These are phyloP conservation scores for Vaccinium darrowii DNA, from an alignment of 148 eudicot genomes.

Conservation along the genomic window DNA sequence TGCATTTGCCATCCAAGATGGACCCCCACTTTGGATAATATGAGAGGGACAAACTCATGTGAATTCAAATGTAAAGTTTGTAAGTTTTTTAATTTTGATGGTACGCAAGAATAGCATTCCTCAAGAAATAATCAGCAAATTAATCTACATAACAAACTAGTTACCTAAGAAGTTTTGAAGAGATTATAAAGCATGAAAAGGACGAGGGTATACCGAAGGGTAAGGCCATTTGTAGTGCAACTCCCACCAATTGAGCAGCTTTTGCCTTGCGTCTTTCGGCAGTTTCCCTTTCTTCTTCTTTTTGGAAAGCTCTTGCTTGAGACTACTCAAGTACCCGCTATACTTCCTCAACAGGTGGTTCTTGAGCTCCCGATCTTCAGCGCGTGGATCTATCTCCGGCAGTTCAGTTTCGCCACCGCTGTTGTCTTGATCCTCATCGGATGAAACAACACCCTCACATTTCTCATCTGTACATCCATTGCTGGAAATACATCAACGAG, in stretches of 20 bases:
- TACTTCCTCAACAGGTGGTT: constrained; percentile 82
- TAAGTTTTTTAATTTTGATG: neutral
- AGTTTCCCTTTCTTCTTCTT: constrained; percentile 77
- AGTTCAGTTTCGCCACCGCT: constrained; percentile 85
- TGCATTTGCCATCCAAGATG: neutral
- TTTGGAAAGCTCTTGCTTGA: constrained; percentile 88
- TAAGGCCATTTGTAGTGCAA: constrained; percentile 80
- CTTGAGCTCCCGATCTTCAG: constrained; percentile 90
- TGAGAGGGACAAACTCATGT: neutral
- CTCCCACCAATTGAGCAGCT: constrained; percentile 76
- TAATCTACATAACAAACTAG: neutral
- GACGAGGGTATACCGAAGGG: constrained; percentile 45
- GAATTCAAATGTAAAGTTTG: neutral
- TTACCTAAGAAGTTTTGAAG: neutral
- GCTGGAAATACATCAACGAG: neutral
- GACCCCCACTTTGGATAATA: neutral
- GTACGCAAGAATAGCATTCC: neutral
- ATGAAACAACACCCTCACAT: constrained; percentile 76
- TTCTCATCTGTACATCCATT: constrained; percentile 52
- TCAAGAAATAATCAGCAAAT: neutral
- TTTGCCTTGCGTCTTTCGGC: constrained; percentile 69
- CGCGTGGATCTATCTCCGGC: constrained; percentile 82
- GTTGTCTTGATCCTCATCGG: constrained; percentile 85
- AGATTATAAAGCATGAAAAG: neutral
- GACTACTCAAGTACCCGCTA: constrained; percentile 87